Percentiles rank a stretch among this genome's conserved stretches.
These are phyloP conservation scores for Jatropha multifida DNA, from an alignment of 441 rosid genomes.

Conservation along the genomic window DNA sequence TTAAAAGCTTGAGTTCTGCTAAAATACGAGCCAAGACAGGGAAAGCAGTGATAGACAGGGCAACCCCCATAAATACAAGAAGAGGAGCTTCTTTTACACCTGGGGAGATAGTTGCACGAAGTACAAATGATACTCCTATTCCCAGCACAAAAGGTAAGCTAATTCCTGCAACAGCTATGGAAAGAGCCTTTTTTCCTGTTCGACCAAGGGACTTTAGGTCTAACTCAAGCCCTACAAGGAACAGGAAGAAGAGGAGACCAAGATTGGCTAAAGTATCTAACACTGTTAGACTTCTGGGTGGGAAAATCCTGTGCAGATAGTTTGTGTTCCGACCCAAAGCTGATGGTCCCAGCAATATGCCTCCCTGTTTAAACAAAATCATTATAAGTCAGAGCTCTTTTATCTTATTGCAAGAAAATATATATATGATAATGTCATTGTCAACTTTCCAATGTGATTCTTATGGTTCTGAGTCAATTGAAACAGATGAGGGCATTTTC, in stretches of 20 bases:
- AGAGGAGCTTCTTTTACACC: constrained; percentile 57
- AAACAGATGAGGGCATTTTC: neutral
- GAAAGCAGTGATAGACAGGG: constrained; percentile 92
- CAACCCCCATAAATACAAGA: constrained; percentile 92
- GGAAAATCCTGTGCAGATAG: constrained; percentile 59
- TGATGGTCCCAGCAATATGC: constrained; percentile 87
- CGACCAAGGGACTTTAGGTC: constrained; percentile 58
- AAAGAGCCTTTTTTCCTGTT: constrained; percentile 70
- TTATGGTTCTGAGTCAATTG: neutral
- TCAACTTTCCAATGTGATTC: no score
- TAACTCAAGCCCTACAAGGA: constrained; percentile 82
- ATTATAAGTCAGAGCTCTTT: neutral
- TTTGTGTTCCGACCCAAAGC: constrained; percentile 62
- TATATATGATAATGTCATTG: no score
- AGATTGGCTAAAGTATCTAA: constrained; percentile 85
- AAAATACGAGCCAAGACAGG: constrained; percentile 92
- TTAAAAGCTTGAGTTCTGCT: constrained; percentile 86
- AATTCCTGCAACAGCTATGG: constrained; percentile 76
- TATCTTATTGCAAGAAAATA: neutral
- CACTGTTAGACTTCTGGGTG: constrained; percentile 64
- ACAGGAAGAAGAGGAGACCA: constrained; percentile 83
- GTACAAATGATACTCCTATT: constrained; percentile 62
- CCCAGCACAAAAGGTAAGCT: constrained; percentile 76
- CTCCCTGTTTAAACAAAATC: constrained; percentile 50
- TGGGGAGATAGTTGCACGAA: constrained; percentile 47